Evolutionary conservation across 805 yeast species (phyloP).

Genomic region (Ogataea paraovalis): DNA sequence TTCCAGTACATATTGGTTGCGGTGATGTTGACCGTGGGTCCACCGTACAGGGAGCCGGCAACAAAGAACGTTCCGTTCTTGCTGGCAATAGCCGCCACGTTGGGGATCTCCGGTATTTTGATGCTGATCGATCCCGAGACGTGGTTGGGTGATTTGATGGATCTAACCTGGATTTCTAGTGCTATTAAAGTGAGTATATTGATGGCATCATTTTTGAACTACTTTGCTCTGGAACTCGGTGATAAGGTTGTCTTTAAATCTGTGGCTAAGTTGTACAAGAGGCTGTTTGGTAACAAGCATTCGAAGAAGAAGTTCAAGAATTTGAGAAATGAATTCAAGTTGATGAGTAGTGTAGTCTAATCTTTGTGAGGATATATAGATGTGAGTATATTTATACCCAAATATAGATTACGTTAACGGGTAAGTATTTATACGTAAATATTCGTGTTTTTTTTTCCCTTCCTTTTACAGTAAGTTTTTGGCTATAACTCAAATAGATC

Average conservation of each 20-base stretch:
- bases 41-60: conserved; percentile 85
- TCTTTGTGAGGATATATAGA: background rate
- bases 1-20: conserved; percentile 88
- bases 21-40: conserved; percentile 81
- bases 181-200: conserved; percentile 51
- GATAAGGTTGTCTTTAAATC: conserved; percentile 40
- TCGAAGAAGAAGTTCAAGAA: conserved; percentile 38
- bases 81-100: conserved; percentile 49
- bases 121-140: conserved; percentile 53
- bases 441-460: no score
- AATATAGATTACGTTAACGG: no score
- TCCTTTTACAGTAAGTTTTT: no score
- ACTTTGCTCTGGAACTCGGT: conserved; percentile 41
- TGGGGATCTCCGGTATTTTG: conserved; percentile 45
- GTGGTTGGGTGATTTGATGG: conserved; percentile 65
- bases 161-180: conserved; percentile 58
- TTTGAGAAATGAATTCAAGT: conserved; percentile 26
- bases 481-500: no score
- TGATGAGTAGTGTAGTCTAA: conserved; percentile 4
- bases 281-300: conserved; percentile 27
- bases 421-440: no score
- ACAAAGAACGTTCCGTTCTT: conserved; percentile 68
- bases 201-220: conserved; percentile 44
- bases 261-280: conserved; percentile 38
- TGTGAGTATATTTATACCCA: no score